These are phyloP conservation scores for Mycocalia duriaeana DNA, from an alignment of 1,284 basidiomycete genomes.

Conservation along the genomic window DNA sequence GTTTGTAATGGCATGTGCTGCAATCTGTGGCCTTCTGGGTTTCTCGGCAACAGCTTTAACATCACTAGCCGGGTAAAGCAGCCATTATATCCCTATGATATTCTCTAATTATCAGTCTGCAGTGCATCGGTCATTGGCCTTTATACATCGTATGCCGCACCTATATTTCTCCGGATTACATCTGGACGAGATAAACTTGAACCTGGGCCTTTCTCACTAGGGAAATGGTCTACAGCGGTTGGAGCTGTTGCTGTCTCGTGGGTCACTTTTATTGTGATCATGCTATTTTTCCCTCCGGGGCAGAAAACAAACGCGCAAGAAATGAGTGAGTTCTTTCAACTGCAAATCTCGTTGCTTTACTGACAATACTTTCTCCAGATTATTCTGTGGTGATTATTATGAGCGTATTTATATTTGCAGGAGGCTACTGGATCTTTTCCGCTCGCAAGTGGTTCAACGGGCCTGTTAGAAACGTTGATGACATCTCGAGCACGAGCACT, in stretches of 20 bases:
- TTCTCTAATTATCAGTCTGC: constrained; percentile 6
- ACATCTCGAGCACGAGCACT: constrained; percentile 4
- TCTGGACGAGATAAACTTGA: constrained; percentile 53
- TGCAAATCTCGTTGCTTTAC: not conserved
- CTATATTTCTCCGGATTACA: constrained; percentile 67
- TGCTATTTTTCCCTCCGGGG: constrained; percentile 56
- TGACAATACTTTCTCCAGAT: constrained; percentile 33
- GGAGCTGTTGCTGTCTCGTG: constrained; percentile 59
- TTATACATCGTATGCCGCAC: constrained; percentile 63
- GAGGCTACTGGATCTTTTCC: constrained; percentile 59
- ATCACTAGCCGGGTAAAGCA: constrained; percentile 59
- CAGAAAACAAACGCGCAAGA: constrained; percentile 36
- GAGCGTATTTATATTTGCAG: constrained; percentile 60
- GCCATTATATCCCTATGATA: not conserved
- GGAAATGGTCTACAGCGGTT: constrained; percentile 54
- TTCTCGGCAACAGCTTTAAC: constrained; percentile 60
- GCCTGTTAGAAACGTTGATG: constrained; percentile 52
- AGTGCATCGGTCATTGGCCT: constrained; percentile 69
- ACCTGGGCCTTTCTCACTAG: constrained; percentile 58
- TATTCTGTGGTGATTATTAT: constrained; percentile 64
- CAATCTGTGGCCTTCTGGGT: constrained; percentile 58
- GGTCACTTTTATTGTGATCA: constrained; percentile 57
- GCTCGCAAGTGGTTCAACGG: constrained; percentile 70
- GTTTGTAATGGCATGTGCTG: constrained; percentile 59
- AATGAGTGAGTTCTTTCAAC: constrained; percentile 42